Conservation (phyloP, 805 yeast genomes). For the Myxozyma nipponensis region DNA sequence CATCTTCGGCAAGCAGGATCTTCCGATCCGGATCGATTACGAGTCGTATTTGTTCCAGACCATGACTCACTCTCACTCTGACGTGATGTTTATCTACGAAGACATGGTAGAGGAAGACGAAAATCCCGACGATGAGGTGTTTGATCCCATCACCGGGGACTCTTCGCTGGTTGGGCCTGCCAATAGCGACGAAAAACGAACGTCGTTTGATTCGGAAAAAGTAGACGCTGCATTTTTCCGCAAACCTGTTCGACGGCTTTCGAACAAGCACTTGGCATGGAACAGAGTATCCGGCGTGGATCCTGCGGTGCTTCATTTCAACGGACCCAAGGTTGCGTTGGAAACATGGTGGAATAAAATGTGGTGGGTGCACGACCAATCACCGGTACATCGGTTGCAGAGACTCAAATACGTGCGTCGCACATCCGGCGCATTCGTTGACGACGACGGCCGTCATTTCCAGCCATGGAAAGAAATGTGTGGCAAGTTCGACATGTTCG, state of each 20-base stretch:
- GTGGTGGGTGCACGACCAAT: slow-evolving; percentile 27
- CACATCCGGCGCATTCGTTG: slow-evolving; percentile 21
- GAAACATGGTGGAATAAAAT: slow-evolving; percentile 28
- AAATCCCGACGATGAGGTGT: not conserved
- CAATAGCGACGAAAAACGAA: slow-evolving; percentile 4
- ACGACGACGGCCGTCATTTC: slow-evolving; percentile 20
- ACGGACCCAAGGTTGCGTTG: slow-evolving; percentile 26
- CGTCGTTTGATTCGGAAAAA: slow-evolving; percentile 5
- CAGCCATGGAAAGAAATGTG: slow-evolving; percentile 20
- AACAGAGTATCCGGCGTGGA: slow-evolving; percentile 19
- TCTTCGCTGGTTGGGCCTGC: slow-evolving; percentile 5
- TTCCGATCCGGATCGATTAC: slow-evolving; percentile 23
- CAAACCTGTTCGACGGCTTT: slow-evolving; percentile 5
- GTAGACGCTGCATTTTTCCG: slow-evolving; percentile 10
- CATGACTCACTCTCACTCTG: slow-evolving; percentile 27
- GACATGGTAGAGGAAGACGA: slow-evolving; percentile 18
- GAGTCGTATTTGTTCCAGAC: slow-evolving; percentile 26
- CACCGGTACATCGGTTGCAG: slow-evolving; percentile 18
- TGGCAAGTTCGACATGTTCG: slow-evolving; percentile 24
- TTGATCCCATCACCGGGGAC: slow-evolving; percentile 3
- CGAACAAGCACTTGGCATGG: slow-evolving; percentile 22
- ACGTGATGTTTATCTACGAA: slow-evolving; percentile 17
- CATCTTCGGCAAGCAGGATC: slow-evolving; percentile 21
- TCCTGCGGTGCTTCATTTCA: slow-evolving; percentile 26
- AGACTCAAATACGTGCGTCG: slow-evolving; percentile 18